Evolutionary conservation across 2,329 filamentous ascomycete genomes (phyloP), one percentile per base, ranked within the genome.

Genomic region (Trichoderma atrobrunneum): DNA sequence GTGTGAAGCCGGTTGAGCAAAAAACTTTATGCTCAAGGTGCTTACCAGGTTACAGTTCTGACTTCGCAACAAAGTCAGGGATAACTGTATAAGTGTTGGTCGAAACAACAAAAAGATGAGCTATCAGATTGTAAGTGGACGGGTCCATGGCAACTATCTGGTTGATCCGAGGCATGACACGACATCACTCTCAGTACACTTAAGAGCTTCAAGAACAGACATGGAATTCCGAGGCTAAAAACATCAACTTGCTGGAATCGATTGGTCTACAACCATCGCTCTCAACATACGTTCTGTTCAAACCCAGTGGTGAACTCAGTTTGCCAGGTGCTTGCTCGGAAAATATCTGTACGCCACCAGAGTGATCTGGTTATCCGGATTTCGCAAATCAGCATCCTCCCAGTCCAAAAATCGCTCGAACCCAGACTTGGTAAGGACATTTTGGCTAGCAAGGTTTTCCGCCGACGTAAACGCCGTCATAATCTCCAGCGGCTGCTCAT

Each of bases 371-470:
- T 0, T 30, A 10, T 64, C 69, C 54, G 24, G 6, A 54, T 75
- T 76, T n/a, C 72, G 70, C 12, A 70, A 26, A 68, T 81, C 78
- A 16, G 70, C 64, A 63, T 80, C 77, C 8, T 73, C 71, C 80
- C 82, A 86, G 21, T 74, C 78, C 74, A 83, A 82, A 61, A 84
- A 82, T 51, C 83, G 76, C 74, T 80, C 80, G 74, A 91, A 89
- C 1, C 89, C 89, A n/a, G 77, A 79, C 77, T 91, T 92, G 62
- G 78, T 76, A 71, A 92, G 74, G 5, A 92, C 86, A 3, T 82
- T 82, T 71, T 85, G 84, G 74, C 90, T 92, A 5, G 81, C 82
- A 7, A 73, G 69, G 75, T 92, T 90, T 10, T 79, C 77, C 0
- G 78, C 78, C 48, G 86, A 30, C 2, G 61, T 48, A 28, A 48